A percentile compares a stretch with the other conserved stretches of the same genome.
phyloP scores from a whole-genome alignment of 495 filamentous ascomycete genomes.

The Melanomma pulvis-pyrius region DNA sequence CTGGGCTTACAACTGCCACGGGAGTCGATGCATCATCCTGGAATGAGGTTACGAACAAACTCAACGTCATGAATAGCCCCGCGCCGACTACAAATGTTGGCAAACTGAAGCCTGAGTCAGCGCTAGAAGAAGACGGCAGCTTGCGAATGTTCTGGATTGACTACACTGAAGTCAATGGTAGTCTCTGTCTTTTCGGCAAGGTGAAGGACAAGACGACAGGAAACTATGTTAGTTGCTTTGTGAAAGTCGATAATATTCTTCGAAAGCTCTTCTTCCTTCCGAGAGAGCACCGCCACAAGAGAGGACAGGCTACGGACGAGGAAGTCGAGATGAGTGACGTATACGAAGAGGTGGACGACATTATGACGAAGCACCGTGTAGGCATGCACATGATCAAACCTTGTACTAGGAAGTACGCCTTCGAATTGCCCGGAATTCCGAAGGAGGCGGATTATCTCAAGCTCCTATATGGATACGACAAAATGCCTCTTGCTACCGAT shows the following conservation, averaged over 20 bases:
- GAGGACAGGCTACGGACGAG: slow-evolving; percentile 71
- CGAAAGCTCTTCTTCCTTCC: slow-evolving; percentile 94
- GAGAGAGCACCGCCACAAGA: slow-evolving; percentile 65
- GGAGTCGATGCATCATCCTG: slow-evolving; percentile 79
- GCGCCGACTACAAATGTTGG: slow-evolving; percentile 65
- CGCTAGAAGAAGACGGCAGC: slow-evolving; percentile 86
- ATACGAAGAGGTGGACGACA: slow-evolving; percentile 78
- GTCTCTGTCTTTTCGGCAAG: slow-evolving; percentile 92
- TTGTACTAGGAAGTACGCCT: slow-evolving; percentile 89
- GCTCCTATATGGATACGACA: slow-evolving; percentile 87
- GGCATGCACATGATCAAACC: slow-evolving; percentile 91
- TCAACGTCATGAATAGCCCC: slow-evolving; percentile 80
- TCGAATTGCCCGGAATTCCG: slow-evolving; percentile 85
- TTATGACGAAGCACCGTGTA: slow-evolving; percentile 84
- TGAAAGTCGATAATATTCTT: slow-evolving; percentile 93
- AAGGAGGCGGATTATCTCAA: slow-evolving; percentile 91
- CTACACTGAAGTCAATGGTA: slow-evolving; percentile 91
- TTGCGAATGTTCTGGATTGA: slow-evolving; percentile 96
- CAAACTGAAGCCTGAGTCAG: slow-evolving; percentile 78
- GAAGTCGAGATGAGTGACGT: slow-evolving; percentile 89
- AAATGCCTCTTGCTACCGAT: slow-evolving; percentile 69
- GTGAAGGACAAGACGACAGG: slow-evolving; percentile 85
- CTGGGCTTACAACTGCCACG: slow-evolving; percentile 57
- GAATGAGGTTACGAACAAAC: slow-evolving; percentile 82
- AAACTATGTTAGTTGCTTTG: slow-evolving; percentile 83